Base-by-base conservation (phyloP, 2,329 filamentous ascomycete species). In the Pseudogymnoascus destructans region DNA sequence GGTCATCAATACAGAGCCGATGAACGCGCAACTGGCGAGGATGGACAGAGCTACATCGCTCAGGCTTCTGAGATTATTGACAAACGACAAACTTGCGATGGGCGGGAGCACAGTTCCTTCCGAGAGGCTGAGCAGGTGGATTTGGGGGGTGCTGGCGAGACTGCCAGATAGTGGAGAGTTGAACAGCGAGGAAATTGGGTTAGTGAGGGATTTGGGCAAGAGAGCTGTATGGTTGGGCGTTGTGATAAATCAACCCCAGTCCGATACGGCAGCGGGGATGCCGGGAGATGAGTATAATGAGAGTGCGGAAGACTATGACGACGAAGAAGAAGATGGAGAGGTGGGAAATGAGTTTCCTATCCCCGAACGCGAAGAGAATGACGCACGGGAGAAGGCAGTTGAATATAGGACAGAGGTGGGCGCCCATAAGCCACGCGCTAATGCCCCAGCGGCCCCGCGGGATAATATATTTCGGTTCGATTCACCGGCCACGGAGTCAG, bases 101-200 rank as follows among this genome's bases (percentile, higher is more conserved):
- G 74, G 86, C 25, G 76, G 78, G 15, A 79, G 84, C 54, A 35
- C 30, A 17, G 7, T 56, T 5, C 30, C 35, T 10, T n/a, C 54
- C 5, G 35, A 38, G n/a, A 59, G 57, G 23, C 82, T 87, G 3
- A 90, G 89, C 60, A 78, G 82, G 13, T 97, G 92, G 92, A 75
- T 88, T 3, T 96, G 90, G 91, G 84, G 86, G 0, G 71, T 95
- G 59, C 74, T 96, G 46, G 89, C 87, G 2, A 79, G 83, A 59
- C 77, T 92, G 60, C 84, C 87, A 0, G 86, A 88, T 33, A 74
- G 81, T 8, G 89, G 89, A 1, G 83, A 87, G 69, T 74, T 96
- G 69, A 81, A 82, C 61, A 86, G 88, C 62, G 79, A 82, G 42
- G 86, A 93, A 66, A 80, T 95, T 30, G 85, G 83, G 4, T 81